Base-by-base conservation (phyloP, 257 asterid genomes). In the Nicotiana sylvestris region DNA sequence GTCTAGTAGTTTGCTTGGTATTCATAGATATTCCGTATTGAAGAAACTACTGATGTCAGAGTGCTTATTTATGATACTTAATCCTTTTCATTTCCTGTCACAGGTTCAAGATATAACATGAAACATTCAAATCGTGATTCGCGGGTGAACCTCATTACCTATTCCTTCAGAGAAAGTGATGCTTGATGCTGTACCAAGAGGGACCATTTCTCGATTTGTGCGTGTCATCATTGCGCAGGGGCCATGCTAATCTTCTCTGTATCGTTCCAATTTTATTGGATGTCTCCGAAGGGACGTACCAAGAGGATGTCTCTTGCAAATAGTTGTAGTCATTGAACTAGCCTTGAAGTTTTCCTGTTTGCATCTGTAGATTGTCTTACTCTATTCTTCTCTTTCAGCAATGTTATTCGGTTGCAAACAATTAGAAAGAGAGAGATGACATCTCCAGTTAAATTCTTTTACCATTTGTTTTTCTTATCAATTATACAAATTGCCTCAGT, bases 221-320 rank as follows among this genome's bases (percentile, higher is more conserved):
- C 76, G 51, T 85, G 83, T 66, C 81, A 81, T 77, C 77, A 85
- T 81, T 77, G 77, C 67, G 69, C 67, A 56, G 61, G 81, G 83
- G 76, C 62, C 85, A 81, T 81, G 87, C 83, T 53, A 82, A 77
- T 83, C 81, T 83, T 83, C 77, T 83, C 77, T 79, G 76, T 68
- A 83, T 83, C 77, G 81, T 83, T 83, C 83, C 83, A 79, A 84
- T 79, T 84, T 84, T 84, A 84, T 79, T 66, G 67, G 35, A 79
- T 83, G 83, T 79, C 81, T 81, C 81, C 83, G 46, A 78, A 78
- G 76, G 76, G 78, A 39, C 80, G 0, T 32, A 32, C 35, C 35
- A 32, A 25, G 80, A 49, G 62, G 27, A 39, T 74, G 80, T 13
- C 51, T 5, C 79, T 46, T 74, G 51, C 61, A 46, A 49, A 46